Evolutionary conservation across 345 rosid genomes (phyloP).

Genomic region (Reutealis trisperma): DNA sequence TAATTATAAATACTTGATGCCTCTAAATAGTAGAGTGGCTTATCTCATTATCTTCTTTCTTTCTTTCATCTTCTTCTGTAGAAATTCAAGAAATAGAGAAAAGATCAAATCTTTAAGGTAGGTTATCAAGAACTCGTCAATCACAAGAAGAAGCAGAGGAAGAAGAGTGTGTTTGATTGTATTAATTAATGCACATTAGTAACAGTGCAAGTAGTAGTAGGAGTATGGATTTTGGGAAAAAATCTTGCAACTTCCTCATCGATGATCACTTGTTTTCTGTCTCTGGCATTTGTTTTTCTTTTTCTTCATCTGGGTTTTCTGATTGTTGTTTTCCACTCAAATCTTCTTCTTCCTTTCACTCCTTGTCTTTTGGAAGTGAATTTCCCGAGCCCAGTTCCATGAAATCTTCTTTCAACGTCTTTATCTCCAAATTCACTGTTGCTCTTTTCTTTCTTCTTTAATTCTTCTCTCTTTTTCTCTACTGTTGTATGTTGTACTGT

Average conservation of each 20-base stretch:
- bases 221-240: constrained; percentile 12
- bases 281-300: not conserved
- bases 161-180: not conserved
- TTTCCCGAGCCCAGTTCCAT: constrained; percentile 10
- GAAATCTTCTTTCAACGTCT: not conserved
- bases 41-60: not conserved
- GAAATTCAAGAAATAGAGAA: not conserved
- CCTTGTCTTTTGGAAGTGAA: constrained; percentile 14
- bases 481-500: not conserved
- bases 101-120: constrained; percentile 1
- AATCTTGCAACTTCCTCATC: constrained; percentile 5
- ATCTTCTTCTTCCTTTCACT: not conserved
- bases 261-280: not conserved
- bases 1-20: too few relatives aligned
- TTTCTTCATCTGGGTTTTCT: constrained; percentile 10
- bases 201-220: not conserved
- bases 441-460: constrained; percentile 12
- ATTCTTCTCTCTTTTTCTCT: not conserved
- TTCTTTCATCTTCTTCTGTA: not conserved
- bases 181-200: not conserved
- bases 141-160: not conserved
- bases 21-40: too few relatives aligned
- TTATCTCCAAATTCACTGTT: constrained; percentile 1
- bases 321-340: not conserved
- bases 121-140: not conserved